Percentiles rank a stretch among this genome's conserved stretches.
Evolutionary conservation across 495 filamentous ascomycete genomes (phyloP).

Genomic region (Daldinia decipiens): DNA sequence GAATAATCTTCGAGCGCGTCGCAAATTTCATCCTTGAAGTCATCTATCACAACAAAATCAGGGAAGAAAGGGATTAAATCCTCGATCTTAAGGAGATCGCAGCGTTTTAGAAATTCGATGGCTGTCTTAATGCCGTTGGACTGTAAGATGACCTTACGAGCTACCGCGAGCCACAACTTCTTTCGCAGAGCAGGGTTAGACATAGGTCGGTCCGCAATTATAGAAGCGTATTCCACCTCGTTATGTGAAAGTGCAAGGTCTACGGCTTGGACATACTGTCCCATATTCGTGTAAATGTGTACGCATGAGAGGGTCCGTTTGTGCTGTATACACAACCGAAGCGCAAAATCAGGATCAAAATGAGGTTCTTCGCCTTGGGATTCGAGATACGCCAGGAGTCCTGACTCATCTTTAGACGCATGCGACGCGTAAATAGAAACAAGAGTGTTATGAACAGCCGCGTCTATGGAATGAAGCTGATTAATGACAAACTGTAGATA

Average conservation of each 20-base stretch:
- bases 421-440: conserved; percentile 96
- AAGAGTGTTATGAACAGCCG: conserved; percentile 97
- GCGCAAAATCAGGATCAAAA: conserved; percentile 97
- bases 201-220: conserved; percentile 88
- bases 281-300: conserved; percentile 96
- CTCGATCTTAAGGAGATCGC: conserved; percentile 91
- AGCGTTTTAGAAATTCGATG: conserved; percentile 91
- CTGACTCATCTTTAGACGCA: conserved; percentile 79
- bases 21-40: conserved; percentile 99
- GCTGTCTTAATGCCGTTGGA: conserved; percentile 90
- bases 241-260: conserved; percentile 88
- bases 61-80: conserved; percentile 98
- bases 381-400: conserved; percentile 87
- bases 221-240: conserved; percentile 86
- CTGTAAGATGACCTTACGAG: conserved; percentile 88
- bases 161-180: conserved; percentile 93
- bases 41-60: conserved; percentile 98
- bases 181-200: conserved; percentile 84
- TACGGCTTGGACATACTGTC: conserved; percentile 90
- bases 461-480: conserved; percentile 79
- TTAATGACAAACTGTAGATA: conserved; percentile 95
- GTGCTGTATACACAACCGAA: conserved; percentile 93
- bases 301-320: conserved; percentile 91
- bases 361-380: conserved; percentile 71
- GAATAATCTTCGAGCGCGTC: conserved; percentile 90